Percentiles rank a stretch among this genome's conserved stretches.
phyloP scores from a whole-genome alignment of 495 filamentous ascomycete genomes.

The Lasiosphaeria ovina region DNA sequence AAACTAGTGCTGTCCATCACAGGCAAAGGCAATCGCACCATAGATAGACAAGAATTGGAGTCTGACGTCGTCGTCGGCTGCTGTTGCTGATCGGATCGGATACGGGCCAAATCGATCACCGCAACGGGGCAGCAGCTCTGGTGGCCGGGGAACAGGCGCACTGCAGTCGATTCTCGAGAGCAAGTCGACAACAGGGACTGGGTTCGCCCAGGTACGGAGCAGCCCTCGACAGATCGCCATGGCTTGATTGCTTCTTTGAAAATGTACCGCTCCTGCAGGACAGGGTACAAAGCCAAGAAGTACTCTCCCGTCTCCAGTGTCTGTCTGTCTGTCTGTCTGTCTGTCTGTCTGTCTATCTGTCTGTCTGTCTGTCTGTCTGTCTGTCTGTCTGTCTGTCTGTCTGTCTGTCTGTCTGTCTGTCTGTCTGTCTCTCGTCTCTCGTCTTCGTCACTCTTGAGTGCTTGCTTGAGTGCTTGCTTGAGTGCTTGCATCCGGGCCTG shows the following conservation, averaged over 20 bases:
- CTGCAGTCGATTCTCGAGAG: neutral
- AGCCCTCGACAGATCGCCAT: neutral
- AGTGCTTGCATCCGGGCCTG: constrained; percentile 12
- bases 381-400: too few relatives aligned
- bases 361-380: neutral
- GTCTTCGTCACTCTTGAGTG: constrained; percentile 14
- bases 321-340: neutral
- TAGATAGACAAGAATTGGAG: too few relatives aligned
- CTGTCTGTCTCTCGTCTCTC: neutral
- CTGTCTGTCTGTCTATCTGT: neutral
- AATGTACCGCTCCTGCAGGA: constrained; percentile 3
- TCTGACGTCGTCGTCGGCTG: too few relatives aligned
- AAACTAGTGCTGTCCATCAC: too few relatives aligned
- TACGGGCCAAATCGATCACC: too few relatives aligned
- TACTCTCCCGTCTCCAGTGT: too few relatives aligned
- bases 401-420: neutral
- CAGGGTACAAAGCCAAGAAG: too few relatives aligned
- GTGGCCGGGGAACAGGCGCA: too few relatives aligned
- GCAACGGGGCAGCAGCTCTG: too few relatives aligned
- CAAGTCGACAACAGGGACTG: neutral
- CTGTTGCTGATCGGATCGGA: too few relatives aligned
- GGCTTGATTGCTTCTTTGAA: neutral
- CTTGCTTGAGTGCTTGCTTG: constrained; percentile 25
- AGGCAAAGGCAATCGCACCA: too few relatives aligned
- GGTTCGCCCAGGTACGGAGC: neutral